Evolutionary conservation across 345 rosid genomes (phyloP).

Genomic region (Populus simonii): DNA sequence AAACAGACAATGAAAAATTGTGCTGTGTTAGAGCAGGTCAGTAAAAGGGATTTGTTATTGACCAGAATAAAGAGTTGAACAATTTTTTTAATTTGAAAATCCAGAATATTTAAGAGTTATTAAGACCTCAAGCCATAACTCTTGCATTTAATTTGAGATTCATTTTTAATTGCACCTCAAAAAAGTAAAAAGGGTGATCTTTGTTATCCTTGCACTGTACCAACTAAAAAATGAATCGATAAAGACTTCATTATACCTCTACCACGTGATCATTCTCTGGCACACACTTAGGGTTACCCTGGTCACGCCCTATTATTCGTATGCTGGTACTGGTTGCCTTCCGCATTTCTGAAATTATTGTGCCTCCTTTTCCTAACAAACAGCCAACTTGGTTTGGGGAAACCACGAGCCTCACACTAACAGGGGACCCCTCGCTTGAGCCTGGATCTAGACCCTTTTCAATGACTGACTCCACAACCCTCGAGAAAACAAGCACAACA

Average conservation of each 20-base stretch:
- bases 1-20: background rate
- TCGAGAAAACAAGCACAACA: slow-evolving; percentile 59
- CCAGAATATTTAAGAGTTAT: background rate
- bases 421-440: slow-evolving; percentile 34
- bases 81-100: too few species aligned
- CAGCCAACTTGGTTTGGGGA: slow-evolving; percentile 60
- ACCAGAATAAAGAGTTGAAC: too few species aligned
- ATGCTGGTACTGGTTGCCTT: slow-evolving; percentile 69
- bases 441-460: slow-evolving; percentile 33
- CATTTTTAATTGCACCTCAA: background rate
- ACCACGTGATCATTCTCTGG: slow-evolving; percentile 61
- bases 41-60: background rate
- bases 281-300: slow-evolving; percentile 43
- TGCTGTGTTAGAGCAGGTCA: background rate
- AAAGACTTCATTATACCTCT: slow-evolving; percentile 39
- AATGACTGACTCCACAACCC: slow-evolving; percentile 66
- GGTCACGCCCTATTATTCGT: slow-evolving; percentile 58
- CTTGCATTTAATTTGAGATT: background rate
- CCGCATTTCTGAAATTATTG: slow-evolving; percentile 61
- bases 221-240: too few species aligned
- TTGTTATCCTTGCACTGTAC: background rate
- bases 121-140: background rate
- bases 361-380: slow-evolving; percentile 71
- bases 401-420: slow-evolving; percentile 67
- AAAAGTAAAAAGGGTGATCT: background rate